Conservation (phyloP, 129 eudicot species). For the Centella asiatica region DNA sequence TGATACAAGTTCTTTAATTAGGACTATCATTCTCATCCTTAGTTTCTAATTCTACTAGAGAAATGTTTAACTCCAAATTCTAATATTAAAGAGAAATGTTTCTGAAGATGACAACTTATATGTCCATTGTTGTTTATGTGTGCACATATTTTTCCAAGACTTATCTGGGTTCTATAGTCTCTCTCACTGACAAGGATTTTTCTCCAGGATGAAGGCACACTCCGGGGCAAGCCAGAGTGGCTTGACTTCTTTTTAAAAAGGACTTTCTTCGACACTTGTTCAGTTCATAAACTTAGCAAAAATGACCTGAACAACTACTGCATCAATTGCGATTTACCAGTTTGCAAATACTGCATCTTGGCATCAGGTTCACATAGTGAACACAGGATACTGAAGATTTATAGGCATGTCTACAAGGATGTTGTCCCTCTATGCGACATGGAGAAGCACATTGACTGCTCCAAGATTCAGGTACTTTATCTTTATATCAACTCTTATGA, state of each 20-base stretch:
- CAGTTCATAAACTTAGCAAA: slow-evolving; percentile 16
- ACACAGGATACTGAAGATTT: slow-evolving; percentile 40
- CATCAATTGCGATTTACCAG: slow-evolving; percentile 39
- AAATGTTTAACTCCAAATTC: too few species aligned
- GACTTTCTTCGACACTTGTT: slow-evolving; percentile 38
- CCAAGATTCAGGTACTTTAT: slow-evolving; percentile 46
- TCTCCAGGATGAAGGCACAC: slow-evolving; percentile 7
- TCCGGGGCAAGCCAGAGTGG: slow-evolving; percentile 16
- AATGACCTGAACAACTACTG: slow-evolving; percentile 46
- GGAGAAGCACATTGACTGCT: slow-evolving; percentile 31
- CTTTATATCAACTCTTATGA: not conserved
- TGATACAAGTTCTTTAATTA: too few species aligned
- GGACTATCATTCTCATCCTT: too few species aligned
- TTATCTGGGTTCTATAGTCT: too few species aligned
- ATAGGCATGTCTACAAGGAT: slow-evolving; percentile 49
- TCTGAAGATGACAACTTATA: too few species aligned
- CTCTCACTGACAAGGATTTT: not conserved
- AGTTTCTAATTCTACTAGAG: too few species aligned
- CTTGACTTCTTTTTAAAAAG: slow-evolving; percentile 19
- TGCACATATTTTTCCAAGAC: too few species aligned
- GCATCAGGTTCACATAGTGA: slow-evolving; percentile 24
- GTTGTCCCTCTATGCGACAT: slow-evolving; percentile 46
- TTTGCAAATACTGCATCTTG: slow-evolving; percentile 39
- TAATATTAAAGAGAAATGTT: too few species aligned
- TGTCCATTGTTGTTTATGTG: too few species aligned